These are phyloP conservation scores for Carex myosuroides DNA, from an alignment of 176 grass and related monocot genomes.

Conservation along the genomic window DNA sequence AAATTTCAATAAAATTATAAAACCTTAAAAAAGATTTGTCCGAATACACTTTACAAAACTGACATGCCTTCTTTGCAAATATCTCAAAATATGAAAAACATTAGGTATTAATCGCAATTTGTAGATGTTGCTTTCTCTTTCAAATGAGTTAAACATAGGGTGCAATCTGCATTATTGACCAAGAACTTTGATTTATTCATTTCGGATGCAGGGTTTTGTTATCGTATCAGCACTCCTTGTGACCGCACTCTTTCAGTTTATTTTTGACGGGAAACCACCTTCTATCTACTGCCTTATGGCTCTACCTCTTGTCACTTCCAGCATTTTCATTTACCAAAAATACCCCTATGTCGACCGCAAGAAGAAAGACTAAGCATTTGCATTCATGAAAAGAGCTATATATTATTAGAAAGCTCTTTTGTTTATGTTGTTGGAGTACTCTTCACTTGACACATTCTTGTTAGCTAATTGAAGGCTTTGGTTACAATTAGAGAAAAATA, in stretches of 20 bases:
- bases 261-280: constrained; percentile 83
- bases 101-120: background rate
- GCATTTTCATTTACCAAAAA: constrained; percentile 99
- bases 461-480: background rate
- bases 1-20: background rate
- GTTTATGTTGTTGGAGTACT: background rate
- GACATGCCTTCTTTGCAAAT: background rate
- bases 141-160: background rate
- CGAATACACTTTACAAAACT: background rate
- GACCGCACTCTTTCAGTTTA: constrained; percentile 70
- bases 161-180: background rate
- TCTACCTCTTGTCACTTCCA: constrained; percentile 64
- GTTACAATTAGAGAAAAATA: background rate
- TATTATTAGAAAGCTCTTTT: background rate
- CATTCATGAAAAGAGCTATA: constrained; percentile 19
- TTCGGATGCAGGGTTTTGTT: constrained; percentile 82
- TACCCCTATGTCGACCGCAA: constrained; percentile 71
- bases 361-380: constrained; percentile 61
- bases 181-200: constrained; percentile 25
- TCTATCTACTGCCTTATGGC: constrained; percentile 69
- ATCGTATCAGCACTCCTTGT: constrained; percentile 89
- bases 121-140: background rate
- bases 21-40: background rate
- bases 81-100: background rate
- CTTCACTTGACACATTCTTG: background rate